These are phyloP conservation scores for Asterophora parasitica DNA, from an alignment of 768 basidiomycete genomes.

Conservation along the genomic window DNA sequence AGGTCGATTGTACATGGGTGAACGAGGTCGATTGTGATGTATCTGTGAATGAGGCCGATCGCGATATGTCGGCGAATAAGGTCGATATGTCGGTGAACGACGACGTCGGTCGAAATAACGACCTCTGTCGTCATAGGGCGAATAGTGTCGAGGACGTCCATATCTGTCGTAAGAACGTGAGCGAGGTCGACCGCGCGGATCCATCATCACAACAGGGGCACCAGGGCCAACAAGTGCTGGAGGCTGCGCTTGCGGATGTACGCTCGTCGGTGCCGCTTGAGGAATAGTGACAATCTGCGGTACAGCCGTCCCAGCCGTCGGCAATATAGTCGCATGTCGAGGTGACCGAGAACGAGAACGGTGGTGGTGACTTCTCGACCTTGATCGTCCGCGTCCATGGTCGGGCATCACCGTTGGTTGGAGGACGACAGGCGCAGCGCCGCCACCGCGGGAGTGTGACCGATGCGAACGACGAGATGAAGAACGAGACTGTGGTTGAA, in stretches of 20 bases:
- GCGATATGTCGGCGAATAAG: too few species aligned
- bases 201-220: slow-evolving; percentile 1
- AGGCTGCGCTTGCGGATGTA: background rate
- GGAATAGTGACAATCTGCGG: background rate
- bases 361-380: slow-evolving; percentile 2
- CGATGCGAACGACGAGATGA: slow-evolving; percentile 1
- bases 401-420: background rate
- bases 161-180: background rate
- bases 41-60: too few species aligned
- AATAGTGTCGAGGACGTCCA: too few species aligned
- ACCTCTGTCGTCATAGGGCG: too few species aligned
- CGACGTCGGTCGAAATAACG: too few species aligned
- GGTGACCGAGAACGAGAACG: slow-evolving; percentile 20
- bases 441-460: background rate
- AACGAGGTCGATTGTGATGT: too few species aligned
- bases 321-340: background rate
- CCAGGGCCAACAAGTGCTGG: background rate
- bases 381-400: slow-evolving; percentile 9
- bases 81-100: too few species aligned
- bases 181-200: background rate
- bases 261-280: slow-evolving; percentile 1
- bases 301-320: background rate
- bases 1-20: too few species aligned
- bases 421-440: background rate
- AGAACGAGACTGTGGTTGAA: slow-evolving; percentile 5